Evolutionary conservation across 2,329 filamentous ascomycete species (phyloP), one percentile per base, ranked within the genome.

Genomic region (Alternaria gaisen): DNA sequence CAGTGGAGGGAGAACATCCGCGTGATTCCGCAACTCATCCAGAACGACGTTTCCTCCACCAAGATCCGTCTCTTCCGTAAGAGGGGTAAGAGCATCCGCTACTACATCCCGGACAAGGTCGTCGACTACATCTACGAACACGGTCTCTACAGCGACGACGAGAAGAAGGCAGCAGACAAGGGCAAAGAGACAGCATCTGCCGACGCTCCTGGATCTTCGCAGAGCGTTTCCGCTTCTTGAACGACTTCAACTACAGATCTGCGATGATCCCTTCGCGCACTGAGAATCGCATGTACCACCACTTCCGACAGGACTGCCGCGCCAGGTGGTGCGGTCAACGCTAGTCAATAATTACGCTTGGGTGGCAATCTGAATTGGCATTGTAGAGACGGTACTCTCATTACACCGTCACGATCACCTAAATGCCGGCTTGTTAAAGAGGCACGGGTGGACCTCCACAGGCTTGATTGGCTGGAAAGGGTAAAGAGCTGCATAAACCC

Each of bases 11-110:
- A 93, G 70, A 95, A 97, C 69, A 90, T 97, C 63, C 90, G 92
- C 73, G 91, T 97, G 55, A 94, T 97, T 65, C 91, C 92, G 58
- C 92, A 97, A 79, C 86, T 97, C 53, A 94, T 97, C 50, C 89
- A 92, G 67, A 94, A 94, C 77, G 91, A 95, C 70, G 90, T 95
- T 61, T 93, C 90, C 72, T 93, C 90, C 64, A 89, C 87, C 60
- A 89, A 97, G 81, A 94, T 97, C 62, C 88, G 94, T 42, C 82
- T 96, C 3, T 92, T 96, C 74, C 72, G 76, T 52, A 80, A 79
- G 68, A 74, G 77, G 14, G 76, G 75, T 60, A 79, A 79, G 75
- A 78, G 76, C 60, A 80, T 80, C 42, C 77, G 77, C 26, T 80
- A 79, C 72, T 78, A 79, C 54, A 78, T 80, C n/a, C 77, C 77